phyloP scores from a whole-genome alignment of 345 rosid genomes.

The Sisymbrium altissimum region DNA sequence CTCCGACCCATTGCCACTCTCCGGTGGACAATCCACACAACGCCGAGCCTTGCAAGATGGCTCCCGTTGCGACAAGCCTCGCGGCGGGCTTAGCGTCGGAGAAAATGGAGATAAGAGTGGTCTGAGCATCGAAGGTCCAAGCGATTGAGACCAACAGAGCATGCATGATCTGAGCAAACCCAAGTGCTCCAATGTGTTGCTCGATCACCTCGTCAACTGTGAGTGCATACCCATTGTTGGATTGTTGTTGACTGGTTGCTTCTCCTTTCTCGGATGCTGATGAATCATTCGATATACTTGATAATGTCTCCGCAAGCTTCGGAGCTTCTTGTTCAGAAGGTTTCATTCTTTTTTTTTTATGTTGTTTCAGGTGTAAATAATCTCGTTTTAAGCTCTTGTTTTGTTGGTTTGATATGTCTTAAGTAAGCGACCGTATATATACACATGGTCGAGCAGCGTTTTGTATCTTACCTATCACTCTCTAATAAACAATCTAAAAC shows the following conservation, averaged over 20 bases:
- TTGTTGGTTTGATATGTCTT: conserved; percentile 20
- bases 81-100: conserved; percentile 61
- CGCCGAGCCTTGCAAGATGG: conserved; percentile 16
- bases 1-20: conserved; percentile 77
- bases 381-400: not conserved
- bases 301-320: conserved; percentile 19
- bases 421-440: conserved; percentile 18
- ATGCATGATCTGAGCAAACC: conserved; percentile 59
- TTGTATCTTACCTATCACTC: not conserved
- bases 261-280: conserved; percentile 30
- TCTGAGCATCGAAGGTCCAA: conserved; percentile 70
- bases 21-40: conserved; percentile 49
- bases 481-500: conserved; percentile 2
- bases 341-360: conserved; percentile 1
- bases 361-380: conserved; percentile 30
- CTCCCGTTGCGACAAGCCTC: conserved; percentile 5
- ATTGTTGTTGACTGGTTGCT: conserved; percentile 5
- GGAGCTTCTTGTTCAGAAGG: conserved; percentile 24
- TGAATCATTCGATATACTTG: conserved; percentile 30
- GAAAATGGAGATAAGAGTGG: conserved; percentile 60
- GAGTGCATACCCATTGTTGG: conserved; percentile 40
- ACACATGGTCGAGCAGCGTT: conserved; percentile 16
- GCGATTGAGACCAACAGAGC: conserved; percentile 62
- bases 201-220: conserved; percentile 72
- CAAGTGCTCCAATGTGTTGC: conserved; percentile 57